Conservation (phyloP, 768 basidiomycete genomes). For the Leccinum uliginosum region DNA sequence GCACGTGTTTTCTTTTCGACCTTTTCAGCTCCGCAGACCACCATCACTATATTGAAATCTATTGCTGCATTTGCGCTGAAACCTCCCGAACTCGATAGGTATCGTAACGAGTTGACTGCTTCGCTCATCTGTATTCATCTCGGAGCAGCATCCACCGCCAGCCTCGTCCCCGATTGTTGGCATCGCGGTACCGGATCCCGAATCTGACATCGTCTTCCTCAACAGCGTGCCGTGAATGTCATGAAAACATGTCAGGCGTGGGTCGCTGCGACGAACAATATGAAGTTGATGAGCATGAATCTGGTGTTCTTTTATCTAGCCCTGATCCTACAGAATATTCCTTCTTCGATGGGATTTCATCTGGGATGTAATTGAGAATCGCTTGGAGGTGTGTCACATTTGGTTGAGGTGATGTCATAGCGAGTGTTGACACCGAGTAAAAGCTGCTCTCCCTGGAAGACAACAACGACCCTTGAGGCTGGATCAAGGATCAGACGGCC, state of each 20-base stretch:
- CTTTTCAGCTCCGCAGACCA: slow-evolving; percentile 59
- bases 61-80: slow-evolving; percentile 63
- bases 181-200: slow-evolving; percentile 71
- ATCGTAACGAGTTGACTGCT: slow-evolving; percentile 89
- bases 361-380: slow-evolving; percentile 86
- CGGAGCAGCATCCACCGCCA: slow-evolving; percentile 59
- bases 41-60: slow-evolving; percentile 61
- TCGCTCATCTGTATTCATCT: slow-evolving; percentile 63
- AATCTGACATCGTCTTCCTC: slow-evolving; percentile 83
- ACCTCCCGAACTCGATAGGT: slow-evolving; percentile 66
- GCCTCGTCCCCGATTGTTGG: slow-evolving; percentile 67
- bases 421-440: slow-evolving; percentile 33
- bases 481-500: too few relatives aligned
- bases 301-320: slow-evolving; percentile 69
- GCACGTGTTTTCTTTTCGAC: neutral
- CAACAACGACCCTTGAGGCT: slow-evolving; percentile 53
- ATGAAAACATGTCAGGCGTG: slow-evolving; percentile 80
- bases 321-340: slow-evolving; percentile 82
- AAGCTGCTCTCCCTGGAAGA: slow-evolving; percentile 58
- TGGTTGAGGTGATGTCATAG: neutral
- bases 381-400: slow-evolving; percentile 64
- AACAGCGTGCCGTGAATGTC: slow-evolving; percentile 80
- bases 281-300: slow-evolving; percentile 69
- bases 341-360: slow-evolving; percentile 89
- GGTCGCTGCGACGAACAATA: slow-evolving; percentile 55